These are phyloP conservation scores for Lumnitzera racemosa DNA, from an alignment of 345 rosid genomes.

Conservation along the genomic window DNA sequence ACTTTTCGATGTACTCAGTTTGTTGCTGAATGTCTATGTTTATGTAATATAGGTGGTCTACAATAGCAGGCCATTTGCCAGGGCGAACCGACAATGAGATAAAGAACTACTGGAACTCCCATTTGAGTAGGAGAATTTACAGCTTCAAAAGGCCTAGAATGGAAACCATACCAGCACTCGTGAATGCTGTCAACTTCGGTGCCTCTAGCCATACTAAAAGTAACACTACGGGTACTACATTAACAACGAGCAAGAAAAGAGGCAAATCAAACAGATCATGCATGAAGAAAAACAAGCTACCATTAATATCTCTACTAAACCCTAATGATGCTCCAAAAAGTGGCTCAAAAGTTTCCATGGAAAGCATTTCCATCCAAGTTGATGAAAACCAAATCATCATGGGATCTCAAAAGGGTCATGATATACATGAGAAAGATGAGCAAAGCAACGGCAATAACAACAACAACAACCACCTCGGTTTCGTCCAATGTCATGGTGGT, in stretches of 20 bases:
- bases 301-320: conserved; percentile 19
- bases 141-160: conserved; percentile 16
- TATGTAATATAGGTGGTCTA: conserved; percentile 51
- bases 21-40: too few species aligned
- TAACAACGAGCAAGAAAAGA: background rate
- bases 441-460: too few species aligned
- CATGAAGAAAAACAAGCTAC: conserved; percentile 31
- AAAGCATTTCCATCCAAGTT: too few species aligned
- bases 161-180: background rate
- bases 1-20: too few species aligned
- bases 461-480: too few species aligned
- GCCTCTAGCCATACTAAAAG: conserved; percentile 7
- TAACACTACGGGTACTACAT: background rate
- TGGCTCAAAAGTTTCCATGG: background rate
- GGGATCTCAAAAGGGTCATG: too few species aligned
- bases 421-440: too few species aligned
- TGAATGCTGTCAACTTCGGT: conserved; percentile 7
- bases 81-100: conserved; percentile 91
- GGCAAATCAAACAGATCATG: conserved; percentile 31
- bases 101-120: conserved; percentile 88
- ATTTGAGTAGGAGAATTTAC: conserved; percentile 60
- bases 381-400: too few species aligned
- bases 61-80: conserved; percentile 70
- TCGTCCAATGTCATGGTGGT: too few species aligned
- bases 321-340: conserved; percentile 2